Evolutionary conservation across 2,329 filamentous ascomycete species (phyloP), one percentile per base, ranked within the genome.

Genomic region (Mariannaea sp.): DNA sequence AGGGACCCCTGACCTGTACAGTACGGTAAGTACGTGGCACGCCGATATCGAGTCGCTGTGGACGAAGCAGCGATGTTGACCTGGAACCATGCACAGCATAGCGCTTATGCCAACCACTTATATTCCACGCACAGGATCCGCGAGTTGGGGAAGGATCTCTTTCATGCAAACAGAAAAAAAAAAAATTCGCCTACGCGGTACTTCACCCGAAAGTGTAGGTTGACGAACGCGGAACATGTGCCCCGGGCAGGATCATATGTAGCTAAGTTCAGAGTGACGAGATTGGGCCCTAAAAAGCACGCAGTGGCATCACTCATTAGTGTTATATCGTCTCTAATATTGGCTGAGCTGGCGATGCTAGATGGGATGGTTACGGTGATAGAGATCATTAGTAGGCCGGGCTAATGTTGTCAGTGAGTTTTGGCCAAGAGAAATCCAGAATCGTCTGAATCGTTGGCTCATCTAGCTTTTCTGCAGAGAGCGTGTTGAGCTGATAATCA

Each of bases 1-100:
- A 56, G 59, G 56, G 40, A 65, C 49, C 55, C 59, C 58, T 40
- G 47, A 50, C 38, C 42, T 33, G 24, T 20, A 44, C 24, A 30
- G 10, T 32, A 32, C 29, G 5, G 9, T 12, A 53, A 33, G 40
- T 54, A 50, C 48, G 50, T 57, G 50, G 57, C 55, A 51, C 58
- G 55, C 58, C 36, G 44, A 45, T 20, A 27, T 40, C 53, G 53
- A 53, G 49, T 56, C 45, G 41, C 35, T 47, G 38, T n/a, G 17
- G n/a, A 27, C 26, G 30, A 41, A 53, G 49, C 49, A 48, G 40
- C 49, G n/a, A 38, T 41, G 30, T 30, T 22, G 45, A 38, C 32
- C 40, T 43, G 45, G 49, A 42, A 48, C 41, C 32, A 56, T 56
- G 54, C 54, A 56, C 27, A 35, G 40, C 41, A 42, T 56, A 46